Base-by-base conservation (phyloP, 371 early-diverging fungal species). In the Rhizopus delemar region DNA sequence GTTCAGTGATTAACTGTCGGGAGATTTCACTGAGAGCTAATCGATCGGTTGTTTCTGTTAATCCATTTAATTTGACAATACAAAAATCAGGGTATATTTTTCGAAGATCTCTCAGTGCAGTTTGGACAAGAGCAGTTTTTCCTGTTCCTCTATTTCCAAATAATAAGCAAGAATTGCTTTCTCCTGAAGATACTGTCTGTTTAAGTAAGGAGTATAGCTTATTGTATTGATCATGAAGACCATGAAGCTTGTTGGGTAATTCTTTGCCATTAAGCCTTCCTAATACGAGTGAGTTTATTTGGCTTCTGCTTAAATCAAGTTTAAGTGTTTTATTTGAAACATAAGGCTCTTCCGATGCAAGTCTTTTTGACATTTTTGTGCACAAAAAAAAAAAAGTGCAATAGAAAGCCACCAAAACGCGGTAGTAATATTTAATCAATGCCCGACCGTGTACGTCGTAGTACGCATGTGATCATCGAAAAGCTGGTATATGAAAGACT, bases 11-110 rank as follows among this genome's bases (percentile, higher is more conserved):
- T 11, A 97, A 75, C 60, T 94, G 93, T 6, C 89, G 78, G 7
- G 90, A 82, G 61, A 97, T 94, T 51, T 92, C 92, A 52, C 83
- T 83, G 36, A 96, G 65, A 0, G 96, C 94, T 16, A 88, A 60
- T 28, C 85, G 75, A 71, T 96, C 96, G 29, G 85, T 91, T 4
- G 90, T 87, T 53, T 94, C 93, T 3, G 92, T 80, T 22, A 89
- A 69, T 0, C 97, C 97, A 65, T 87, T 89, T 12, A 97, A 81
- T 16, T 82, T 75, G 4, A 97, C 83, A 3, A 83, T 68, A 51
- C 83, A 74, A 66, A 92, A 93, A 11, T 82, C 65, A 8, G 66
- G 65, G 5, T 46, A 59, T 46, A 62, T 33, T 60, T 73, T 57
- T 56, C 60, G 11, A 0, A 83, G 64, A 57, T 73, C 74, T 36